Base-by-base conservation (phyloP, 345 rosid species). In the Sapria himalayana region DNA sequence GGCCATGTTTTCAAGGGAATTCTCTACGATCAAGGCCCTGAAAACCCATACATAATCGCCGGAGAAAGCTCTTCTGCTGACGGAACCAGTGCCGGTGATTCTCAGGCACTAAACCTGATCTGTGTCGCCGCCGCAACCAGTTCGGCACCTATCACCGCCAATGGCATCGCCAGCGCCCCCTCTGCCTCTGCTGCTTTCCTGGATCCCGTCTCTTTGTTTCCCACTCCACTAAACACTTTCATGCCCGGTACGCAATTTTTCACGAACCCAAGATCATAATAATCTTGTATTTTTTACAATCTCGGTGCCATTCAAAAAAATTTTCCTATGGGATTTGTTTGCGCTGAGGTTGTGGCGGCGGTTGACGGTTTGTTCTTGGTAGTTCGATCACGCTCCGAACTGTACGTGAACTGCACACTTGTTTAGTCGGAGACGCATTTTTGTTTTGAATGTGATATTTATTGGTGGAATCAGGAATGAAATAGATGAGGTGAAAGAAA, bases 1-100 rank as follows among this genome's bases (percentile, higher is more conserved):
- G 97, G 97, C 11, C 97, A 78, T 49, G 48, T 86, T 16, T 86
- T 86, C 68, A 86, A 76, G 49, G 97, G 94, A 43, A 66, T 86
- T 55, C 70, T 86, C 33, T 81, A 86, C 49, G 89, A 86, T 66
- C 92, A 78, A 42, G 97, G 97, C 25, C 74, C 74, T 35, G 84
- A 81, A 40, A 57, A 50, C 34, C 44, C 54, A 45, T 62, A 65
- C 56, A 46, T 46, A 37, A 41, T 48, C 34, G 57, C 48, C 19
- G 68, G 67, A 7, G 74, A 75, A 48, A 70, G 73, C 46, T 74
- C 92, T n/a, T 71, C 80, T 1, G 75, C 72, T 16, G 75, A 74
- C 16, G 68, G 43, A 7, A 51, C 33, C 37, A 15, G 32, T 15
- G 22, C 54, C 16, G 54, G 19, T 25, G 18, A 17, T 12, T 43